Evolutionary conservation across 2,329 filamentous ascomycete species (phyloP), one percentile per base, ranked within the genome.

Genomic region (Passalora sequoiae): DNA sequence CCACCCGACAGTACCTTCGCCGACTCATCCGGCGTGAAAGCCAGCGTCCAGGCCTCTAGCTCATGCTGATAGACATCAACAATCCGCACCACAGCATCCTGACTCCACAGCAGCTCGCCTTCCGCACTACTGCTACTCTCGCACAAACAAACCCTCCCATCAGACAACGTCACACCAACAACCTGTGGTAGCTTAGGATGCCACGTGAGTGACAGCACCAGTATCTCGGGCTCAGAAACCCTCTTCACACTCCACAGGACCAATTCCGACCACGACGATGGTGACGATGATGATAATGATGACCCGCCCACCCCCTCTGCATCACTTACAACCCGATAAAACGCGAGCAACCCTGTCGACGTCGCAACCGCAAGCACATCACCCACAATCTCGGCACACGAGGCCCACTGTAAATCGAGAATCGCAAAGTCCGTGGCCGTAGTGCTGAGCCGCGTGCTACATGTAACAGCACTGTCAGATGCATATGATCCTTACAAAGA

Each of bases 371-470:
- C 88, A 40, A 94, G 74, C 3, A 84, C 67, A 22, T 72, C 38
- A 65, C 29, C 28, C 28, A 36, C 31, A 16, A 4, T 21, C 2
- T 48, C 38, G 37, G 71, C 62, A 39, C 66, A 60, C 1, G 77
- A 78, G 47, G 83, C 79, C 63, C 96, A 97, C 55, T 89, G 86
- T 21, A 96, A 70, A 61, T 96, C 89, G 40, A 96, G 75, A 20
- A 96, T 50, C 10, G 49, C 41, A 44, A 43, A 47, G 38, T 54
- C 45, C 53, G 58, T 55, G 40, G 49, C 36, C 16, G 48, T 27
- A 12, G 49, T 54, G 19, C 41, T 44, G 24, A 54, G 30, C 9
- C 38, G 50, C 9, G 44, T 55, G 31, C 55, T 59, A 25, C n/a
- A n/a, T 57, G 66, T 61, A 66, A 47, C 36, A 20, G 31, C 51